phyloP scores from a whole-genome alignment of 2,329 filamentous ascomycete genomes.

The Fusarium agapanthi region DNA sequence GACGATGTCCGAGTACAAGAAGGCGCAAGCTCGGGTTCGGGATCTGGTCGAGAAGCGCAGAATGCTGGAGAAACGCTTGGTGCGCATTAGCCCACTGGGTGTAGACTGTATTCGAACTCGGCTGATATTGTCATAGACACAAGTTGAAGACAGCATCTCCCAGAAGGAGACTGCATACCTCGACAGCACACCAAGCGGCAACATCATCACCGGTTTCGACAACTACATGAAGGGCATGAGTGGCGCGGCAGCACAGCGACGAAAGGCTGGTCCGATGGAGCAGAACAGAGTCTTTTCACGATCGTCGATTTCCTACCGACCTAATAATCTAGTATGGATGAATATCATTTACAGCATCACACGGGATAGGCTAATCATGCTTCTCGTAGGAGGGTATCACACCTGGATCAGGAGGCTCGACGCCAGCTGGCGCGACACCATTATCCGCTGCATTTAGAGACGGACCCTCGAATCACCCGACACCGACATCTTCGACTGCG shows the following conservation, averaged over 20 bases:
- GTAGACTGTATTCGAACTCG: constrained; percentile 43
- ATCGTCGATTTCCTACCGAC: constrained; percentile 70
- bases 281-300: constrained; percentile 78
- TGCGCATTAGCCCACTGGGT: constrained; percentile 30
- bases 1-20: constrained; percentile 59
- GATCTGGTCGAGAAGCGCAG: constrained; percentile 57
- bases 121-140: constrained; percentile 43
- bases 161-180: constrained; percentile 88
- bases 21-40: constrained; percentile 58
- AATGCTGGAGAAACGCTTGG: constrained; percentile 50
- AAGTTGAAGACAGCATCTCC: constrained; percentile 80
- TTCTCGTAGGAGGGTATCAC: constrained; percentile 36
- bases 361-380: neutral
- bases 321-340: constrained; percentile 48
- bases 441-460: constrained; percentile 63
- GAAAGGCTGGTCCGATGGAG: constrained; percentile 72
- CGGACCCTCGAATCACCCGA: constrained; percentile 60
- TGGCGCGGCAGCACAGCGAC: constrained; percentile 68
- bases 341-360: neutral
- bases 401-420: constrained; percentile 50
- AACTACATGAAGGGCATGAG: constrained; percentile 93
- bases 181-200: constrained; percentile 87
- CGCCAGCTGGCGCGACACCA: constrained; percentile 53
- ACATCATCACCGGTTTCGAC: constrained; percentile 98
- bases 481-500: constrained; percentile 62